Conservation (phyloP, 2,329 filamentous ascomycete genomes). For the Fusarium dimerum region DNA sequence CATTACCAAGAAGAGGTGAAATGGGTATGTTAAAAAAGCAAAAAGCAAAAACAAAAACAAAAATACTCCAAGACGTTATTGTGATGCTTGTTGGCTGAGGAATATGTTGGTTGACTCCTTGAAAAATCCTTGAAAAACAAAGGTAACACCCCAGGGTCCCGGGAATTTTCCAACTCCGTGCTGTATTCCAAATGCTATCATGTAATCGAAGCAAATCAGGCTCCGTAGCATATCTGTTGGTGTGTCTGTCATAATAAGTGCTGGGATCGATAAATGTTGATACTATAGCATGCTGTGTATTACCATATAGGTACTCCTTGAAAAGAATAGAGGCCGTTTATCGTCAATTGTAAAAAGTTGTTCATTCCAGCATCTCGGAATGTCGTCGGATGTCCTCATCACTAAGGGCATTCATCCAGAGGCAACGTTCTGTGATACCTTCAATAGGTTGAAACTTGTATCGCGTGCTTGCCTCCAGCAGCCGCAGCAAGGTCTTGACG, state of each 20-base stretch:
- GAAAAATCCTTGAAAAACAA: neutral
- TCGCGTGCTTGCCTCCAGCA: conserved; percentile 76
- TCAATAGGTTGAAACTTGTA: conserved; percentile 76
- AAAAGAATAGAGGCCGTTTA: neutral
- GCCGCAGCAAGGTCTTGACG: conserved; percentile 74
- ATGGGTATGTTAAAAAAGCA: neutral
- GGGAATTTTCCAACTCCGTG: conserved; percentile 28
- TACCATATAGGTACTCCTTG: no score
- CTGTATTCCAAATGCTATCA: conserved; percentile 26
- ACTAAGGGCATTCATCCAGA: conserved; percentile 79
- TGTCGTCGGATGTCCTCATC: conserved; percentile 71
- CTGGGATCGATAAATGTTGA: no score
- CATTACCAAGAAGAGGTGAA: neutral
- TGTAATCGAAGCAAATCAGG: conserved; percentile 16
- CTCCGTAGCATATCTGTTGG: conserved; percentile 18
- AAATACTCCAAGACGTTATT: neutral
- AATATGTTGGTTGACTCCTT: neutral
- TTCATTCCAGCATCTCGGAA: conserved; percentile 50
- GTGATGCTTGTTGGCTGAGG: neutral
- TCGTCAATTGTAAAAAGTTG: neutral
- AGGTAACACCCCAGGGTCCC: conserved; percentile 2
- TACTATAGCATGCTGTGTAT: no score
- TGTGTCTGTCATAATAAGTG: conserved; percentile 9
- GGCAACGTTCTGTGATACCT: conserved; percentile 74
- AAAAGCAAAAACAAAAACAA: neutral